These are phyloP conservation scores for Phytophthora cryptogea DNA, from an alignment of 352 stramenopile genomes.

Conservation along the genomic window DNA sequence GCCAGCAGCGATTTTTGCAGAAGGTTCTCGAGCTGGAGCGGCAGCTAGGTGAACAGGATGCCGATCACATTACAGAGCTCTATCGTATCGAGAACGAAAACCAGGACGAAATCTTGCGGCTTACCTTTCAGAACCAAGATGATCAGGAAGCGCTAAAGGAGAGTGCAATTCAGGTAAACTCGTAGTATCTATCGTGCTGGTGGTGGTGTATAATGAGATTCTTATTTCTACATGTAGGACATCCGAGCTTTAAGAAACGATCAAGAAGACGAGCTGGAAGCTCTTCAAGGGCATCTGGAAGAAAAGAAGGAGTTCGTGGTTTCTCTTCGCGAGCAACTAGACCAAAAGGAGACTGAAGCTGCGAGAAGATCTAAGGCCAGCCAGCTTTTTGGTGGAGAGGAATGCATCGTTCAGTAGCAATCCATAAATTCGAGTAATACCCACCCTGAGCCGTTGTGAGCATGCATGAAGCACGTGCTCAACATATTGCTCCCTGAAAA, in stretches of 20 bases:
- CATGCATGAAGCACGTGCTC: too few species aligned
- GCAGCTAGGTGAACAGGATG: slow-evolving; percentile 64
- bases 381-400: slow-evolving; percentile 50
- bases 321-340: slow-evolving; percentile 57
- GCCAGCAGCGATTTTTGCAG: slow-evolving; percentile 63
- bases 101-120: slow-evolving; percentile 44
- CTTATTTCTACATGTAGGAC: slow-evolving; percentile 31
- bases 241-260: slow-evolving; percentile 62
- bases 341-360: slow-evolving; percentile 50
- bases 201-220: background rate
- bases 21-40: slow-evolving; percentile 70
- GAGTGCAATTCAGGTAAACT: slow-evolving; percentile 50
- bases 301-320: slow-evolving; percentile 54
- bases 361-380: slow-evolving; percentile 43
- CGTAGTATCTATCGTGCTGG: background rate
- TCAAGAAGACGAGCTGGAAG: slow-evolving; percentile 58
- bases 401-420: slow-evolving; percentile 69
- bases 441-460: too few species aligned
- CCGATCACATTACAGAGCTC: slow-evolving; percentile 65
- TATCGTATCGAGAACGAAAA: slow-evolving; percentile 66
- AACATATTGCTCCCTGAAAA: too few species aligned
- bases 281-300: slow-evolving; percentile 51
- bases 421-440: too few species aligned
- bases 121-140: slow-evolving; percentile 52
- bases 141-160: slow-evolving; percentile 69